These are phyloP conservation scores for Geotrichum aggregatum DNA, from an alignment of 1,139 yeast genomes.

Conservation along the genomic window DNA sequence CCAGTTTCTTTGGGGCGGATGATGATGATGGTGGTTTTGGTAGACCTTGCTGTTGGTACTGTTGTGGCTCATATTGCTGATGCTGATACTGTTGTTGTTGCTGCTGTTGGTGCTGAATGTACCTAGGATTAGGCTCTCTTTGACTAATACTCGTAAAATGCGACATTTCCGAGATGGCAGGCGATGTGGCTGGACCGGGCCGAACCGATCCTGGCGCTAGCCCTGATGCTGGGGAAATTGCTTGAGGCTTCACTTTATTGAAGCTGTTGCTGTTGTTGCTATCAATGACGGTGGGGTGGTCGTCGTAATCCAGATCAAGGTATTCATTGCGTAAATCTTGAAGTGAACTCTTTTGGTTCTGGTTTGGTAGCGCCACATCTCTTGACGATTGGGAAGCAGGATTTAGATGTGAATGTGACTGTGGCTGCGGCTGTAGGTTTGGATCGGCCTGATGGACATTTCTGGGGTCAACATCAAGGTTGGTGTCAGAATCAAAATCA, in stretches of 20 bases:
- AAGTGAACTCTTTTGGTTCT: not conserved
- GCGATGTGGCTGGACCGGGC: slow-evolving; percentile 28
- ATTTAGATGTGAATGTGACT: too few relatives aligned
- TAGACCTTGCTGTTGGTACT: not conserved
- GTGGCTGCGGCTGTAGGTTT: too few relatives aligned
- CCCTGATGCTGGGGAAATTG: too few relatives aligned
- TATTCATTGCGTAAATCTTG: slow-evolving; percentile 14
- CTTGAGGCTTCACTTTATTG: not conserved
- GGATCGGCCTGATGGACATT: too few relatives aligned
- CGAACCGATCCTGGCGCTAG: too few relatives aligned
- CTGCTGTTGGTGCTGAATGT: slow-evolving; percentile 2
- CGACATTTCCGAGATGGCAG: slow-evolving; percentile 43
- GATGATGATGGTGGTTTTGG: too few relatives aligned
- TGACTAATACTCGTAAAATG: slow-evolving; percentile 79
- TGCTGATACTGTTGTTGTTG: not conserved
- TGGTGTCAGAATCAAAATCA: too few relatives aligned
- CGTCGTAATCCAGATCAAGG: slow-evolving; percentile 10
- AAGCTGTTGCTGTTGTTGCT: not conserved
- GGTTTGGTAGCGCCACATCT: too few relatives aligned
- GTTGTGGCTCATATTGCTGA: too few relatives aligned
- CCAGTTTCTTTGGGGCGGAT: slow-evolving; percentile 2
- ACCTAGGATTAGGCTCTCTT: slow-evolving; percentile 60
- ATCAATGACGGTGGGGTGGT: not conserved
- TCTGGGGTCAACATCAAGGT: too few relatives aligned
- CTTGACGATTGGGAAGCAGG: too few relatives aligned